Base-by-base conservation (phyloP, 768 basidiomycete genomes). In the Paxillus rubicundulus region DNA sequence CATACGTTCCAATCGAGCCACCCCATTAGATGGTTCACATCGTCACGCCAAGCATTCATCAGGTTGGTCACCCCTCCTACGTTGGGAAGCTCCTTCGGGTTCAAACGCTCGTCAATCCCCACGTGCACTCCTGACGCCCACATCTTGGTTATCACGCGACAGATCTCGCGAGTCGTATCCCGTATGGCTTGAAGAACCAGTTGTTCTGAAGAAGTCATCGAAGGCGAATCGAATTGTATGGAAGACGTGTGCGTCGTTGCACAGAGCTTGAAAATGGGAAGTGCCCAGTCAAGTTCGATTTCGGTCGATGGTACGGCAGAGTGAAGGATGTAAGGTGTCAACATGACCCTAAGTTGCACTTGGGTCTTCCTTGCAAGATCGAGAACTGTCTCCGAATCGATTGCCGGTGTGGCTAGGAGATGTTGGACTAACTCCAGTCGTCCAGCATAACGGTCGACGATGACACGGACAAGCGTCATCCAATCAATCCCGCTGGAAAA, bases 381-480 rank as follows among this genome's bases (percentile, higher is more conserved):
- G 14, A 56, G 4, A 20, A 61, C n/a, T 18, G 17, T 45, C 18
- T 55, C 44, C 8, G 59, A 20, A 17, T 66, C 53, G 10, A 64
- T 40, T 3, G 36, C 14, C 10, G 32, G 43, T 33, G 53, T 45
- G 39, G 70, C 66, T 6, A 80, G 65, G 20, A 75, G 61, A 53
- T 74, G 62, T 12, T 62, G 70, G 8, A 75, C 53, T 17, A 72
- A 52, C 48, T 78, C 74, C 12, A 81, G 62, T n/a, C 79, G 62
- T 16, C 68, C 70, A 5, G 67, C 68, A 47, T 75, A 77, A 7
- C 77, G 73, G 39, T 78, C 69, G 4, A 69, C 63, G n/a, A 79
- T 60, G 28, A 72, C 67, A 9, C 69, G 65, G 12, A 70, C 56
- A 33, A 77, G 61, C 3, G 67, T 65, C 24, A 59, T 59, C 79